A percentile compares a stretch with the other conserved stretches of the same genome.
These are phyloP conservation scores for Puccinia hordei DNA, from an alignment of 1,284 basidiomycete species.

Conservation along the genomic window DNA sequence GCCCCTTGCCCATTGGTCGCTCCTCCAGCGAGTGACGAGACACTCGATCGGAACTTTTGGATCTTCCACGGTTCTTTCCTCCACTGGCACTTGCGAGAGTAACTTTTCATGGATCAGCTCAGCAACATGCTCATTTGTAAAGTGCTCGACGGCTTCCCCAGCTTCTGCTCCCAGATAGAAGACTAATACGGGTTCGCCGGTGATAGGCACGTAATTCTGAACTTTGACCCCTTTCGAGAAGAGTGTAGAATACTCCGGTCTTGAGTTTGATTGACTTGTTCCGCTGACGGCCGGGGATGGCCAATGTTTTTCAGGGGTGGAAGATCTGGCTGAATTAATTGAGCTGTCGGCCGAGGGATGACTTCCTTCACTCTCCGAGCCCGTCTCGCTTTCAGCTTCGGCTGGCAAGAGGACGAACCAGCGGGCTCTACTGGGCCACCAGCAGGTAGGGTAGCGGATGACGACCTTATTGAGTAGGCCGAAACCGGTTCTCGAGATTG, in stretches of 20 bases:
- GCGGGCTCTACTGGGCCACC: conserved; percentile 56
- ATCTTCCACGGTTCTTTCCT: conserved; percentile 24
- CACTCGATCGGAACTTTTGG: conserved; percentile 51
- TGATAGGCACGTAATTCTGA: conserved; percentile 54
- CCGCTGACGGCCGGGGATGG: conserved; percentile 28
- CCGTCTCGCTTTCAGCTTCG: conserved; percentile 43
- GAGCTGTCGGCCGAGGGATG: conserved; percentile 2
- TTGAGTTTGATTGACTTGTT: not conserved
- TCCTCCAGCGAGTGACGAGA: conserved; percentile 55
- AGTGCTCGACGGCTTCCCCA: conserved; percentile 57
- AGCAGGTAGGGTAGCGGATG: conserved; percentile 57
- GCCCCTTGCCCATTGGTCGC: conserved; percentile 54
- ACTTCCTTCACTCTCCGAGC: conserved; percentile 38
- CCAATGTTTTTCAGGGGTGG: conserved; percentile 52
- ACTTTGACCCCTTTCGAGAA: conserved; percentile 54
- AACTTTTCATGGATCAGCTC: conserved; percentile 55
- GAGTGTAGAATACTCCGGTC: conserved; percentile 49
- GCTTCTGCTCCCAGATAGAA: conserved; percentile 58
- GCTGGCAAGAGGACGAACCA: conserved; percentile 53
- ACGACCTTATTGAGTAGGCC: conserved; percentile 61
- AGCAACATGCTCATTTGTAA: conserved; percentile 55
- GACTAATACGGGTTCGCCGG: conserved; percentile 56
- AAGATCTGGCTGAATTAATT: conserved; percentile 6
- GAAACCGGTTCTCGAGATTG: conserved; percentile 58
- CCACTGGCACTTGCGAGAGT: conserved; percentile 50